Percentiles rank a stretch among this genome's conserved stretches.
phyloP scores from a whole-genome alignment of 805 yeast genomes.

The Zygoascus bituminiphila region DNA sequence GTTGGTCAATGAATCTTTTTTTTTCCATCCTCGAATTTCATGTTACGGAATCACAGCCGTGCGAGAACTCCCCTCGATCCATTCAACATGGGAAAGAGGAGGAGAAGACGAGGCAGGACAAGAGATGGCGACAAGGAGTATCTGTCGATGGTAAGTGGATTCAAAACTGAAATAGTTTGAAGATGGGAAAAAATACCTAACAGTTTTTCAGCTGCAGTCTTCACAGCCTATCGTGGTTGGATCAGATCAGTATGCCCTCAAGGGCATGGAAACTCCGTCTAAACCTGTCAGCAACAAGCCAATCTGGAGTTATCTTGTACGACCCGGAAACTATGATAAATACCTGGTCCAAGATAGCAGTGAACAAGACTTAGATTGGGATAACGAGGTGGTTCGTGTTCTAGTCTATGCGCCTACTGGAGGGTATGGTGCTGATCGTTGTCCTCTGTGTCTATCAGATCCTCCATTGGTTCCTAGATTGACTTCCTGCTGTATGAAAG shows the following conservation, averaged over 20 bases:
- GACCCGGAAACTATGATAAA: background rate
- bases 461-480: conserved; percentile 12
- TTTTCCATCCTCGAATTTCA: background rate
- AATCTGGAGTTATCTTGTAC: conserved; percentile 10
- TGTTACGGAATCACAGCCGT: background rate
- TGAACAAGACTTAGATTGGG: conserved; percentile 5
- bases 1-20: background rate
- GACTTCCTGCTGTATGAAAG: conserved; percentile 8
- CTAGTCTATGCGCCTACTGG: background rate
- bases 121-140: background rate
- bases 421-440: conserved; percentile 8
- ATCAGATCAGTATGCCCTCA: no score
- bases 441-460: conserved; percentile 12
- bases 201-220: no score
- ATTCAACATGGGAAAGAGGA: background rate
- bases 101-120: background rate
- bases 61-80: background rate
- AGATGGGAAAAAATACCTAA: no score
- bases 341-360: background rate
- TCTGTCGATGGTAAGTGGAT: background rate
- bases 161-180: background rate
- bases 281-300: no score
- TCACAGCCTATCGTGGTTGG: no score
- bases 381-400: background rate
- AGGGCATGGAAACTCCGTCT: no score